Conservation (phyloP, 2,329 filamentous ascomycete genomes). For the Aspergillus ibericus region DNA sequence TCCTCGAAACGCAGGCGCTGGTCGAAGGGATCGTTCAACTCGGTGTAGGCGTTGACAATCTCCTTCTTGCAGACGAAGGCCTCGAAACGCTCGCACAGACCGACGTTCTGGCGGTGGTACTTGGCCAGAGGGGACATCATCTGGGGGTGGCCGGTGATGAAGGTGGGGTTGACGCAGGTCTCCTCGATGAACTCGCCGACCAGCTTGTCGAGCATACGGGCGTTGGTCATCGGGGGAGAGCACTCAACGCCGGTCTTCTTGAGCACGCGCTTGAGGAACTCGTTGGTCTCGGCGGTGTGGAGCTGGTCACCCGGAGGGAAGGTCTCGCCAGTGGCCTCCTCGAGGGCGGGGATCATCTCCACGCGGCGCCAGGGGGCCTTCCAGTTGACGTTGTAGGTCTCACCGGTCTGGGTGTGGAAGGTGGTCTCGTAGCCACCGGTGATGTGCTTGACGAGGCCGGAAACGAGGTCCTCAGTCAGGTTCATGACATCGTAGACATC, state of each 20-base stretch:
- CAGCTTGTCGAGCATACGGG: conserved; percentile 94
- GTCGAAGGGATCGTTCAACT: conserved; percentile 96
- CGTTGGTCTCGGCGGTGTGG: conserved; percentile 83
- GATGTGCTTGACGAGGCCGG: conserved; percentile 81
- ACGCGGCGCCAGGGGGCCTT: conserved; percentile 88
- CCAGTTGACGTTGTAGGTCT: conserved; percentile 93
- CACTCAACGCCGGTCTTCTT: conserved; percentile 92
- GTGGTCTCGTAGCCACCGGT: conserved; percentile 82
- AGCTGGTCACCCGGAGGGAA: conserved; percentile 88
- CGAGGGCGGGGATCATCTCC: conserved; percentile 93
- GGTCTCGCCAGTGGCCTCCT: conserved; percentile 86
- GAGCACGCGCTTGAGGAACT: conserved; percentile 79
- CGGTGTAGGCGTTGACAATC: conserved; percentile 94
- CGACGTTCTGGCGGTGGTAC: conserved; percentile 77
- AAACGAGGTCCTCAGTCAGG: conserved; percentile 90
- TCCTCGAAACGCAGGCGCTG: conserved; percentile 90
- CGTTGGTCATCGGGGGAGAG: conserved; percentile 84
- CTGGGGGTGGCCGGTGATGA: conserved; percentile 79
- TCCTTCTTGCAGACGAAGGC: conserved; percentile 97
- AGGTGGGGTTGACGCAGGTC: conserved; percentile 88
- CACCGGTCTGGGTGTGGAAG: conserved; percentile 82
- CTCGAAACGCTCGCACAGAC: conserved; percentile 95
- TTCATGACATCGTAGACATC: conserved; percentile 90
- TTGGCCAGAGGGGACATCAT: conserved; percentile 97
- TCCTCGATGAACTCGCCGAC: conserved; percentile 94